Evolutionary conservation across 352 stramenopile species (phyloP), one percentile per base, ranked within the genome.

Genomic region (Pythium vanterpoolii): DNA sequence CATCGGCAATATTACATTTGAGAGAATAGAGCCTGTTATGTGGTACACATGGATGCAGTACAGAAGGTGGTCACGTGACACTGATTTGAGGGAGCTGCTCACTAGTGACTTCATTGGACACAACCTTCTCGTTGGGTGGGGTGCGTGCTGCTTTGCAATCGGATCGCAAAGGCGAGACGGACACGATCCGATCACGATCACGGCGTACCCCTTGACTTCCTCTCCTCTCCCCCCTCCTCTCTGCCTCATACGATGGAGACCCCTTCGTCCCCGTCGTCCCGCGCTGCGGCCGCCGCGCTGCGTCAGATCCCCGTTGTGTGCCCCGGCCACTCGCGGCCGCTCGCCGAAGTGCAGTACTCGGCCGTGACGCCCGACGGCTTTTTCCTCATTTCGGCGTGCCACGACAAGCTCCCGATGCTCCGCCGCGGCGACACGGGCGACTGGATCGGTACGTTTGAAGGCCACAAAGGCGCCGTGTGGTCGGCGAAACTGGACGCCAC

Each of bases 401-500:
- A 94, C 56, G 87, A 96, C 72, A 95, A 95, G 67, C 73, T 87
- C 40, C 89, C 87, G 33, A 96, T 96, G 87, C 73, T 97, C 46
- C 84, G 89, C 3, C 84, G 83, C 48, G 86, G 72, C 8, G 75
- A 79, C 43, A 85, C 87, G 26, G 89, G 89, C 49, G 79, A 97
- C 71, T 99, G 97, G 97, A 98, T 99, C 63, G 97, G 96, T 46
- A 99, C 95, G 7, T 99, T 98, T 55, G 76, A 92, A 26, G 97
- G 97, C 44, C 97, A 99, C 76, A 99, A 99, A 69, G 97, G 96
- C 46, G 89, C 89, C 0, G 89, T 97, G 0, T 97, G 89, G 89
- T 93, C 76, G 48, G 95, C 89, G 45, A 96, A 93, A 56, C 69
- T 98, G 38, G 92, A 98, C 70, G 62, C 69, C 0, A 71, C 81